Evolutionary conservation across 2,329 filamentous ascomycete species (phyloP).

Genomic region (Hymenoscyphus occultus): DNA sequence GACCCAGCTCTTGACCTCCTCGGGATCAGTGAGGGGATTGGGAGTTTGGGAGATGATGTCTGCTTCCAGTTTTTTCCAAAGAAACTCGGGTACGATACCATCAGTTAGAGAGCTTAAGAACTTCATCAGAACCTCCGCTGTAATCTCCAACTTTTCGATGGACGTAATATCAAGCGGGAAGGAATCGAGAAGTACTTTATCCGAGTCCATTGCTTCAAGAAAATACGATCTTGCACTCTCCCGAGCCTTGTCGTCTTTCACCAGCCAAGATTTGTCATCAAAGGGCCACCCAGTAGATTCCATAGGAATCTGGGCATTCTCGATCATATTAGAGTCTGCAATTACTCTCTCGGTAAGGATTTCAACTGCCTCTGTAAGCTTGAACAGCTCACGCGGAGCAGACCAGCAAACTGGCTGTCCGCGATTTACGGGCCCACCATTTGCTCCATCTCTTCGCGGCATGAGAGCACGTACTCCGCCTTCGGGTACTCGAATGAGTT

Average conservation of each 20-base stretch:
- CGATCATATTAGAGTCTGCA: slow-evolving; percentile 62
- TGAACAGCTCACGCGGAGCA: slow-evolving; percentile 84
- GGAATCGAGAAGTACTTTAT: slow-evolving; percentile 56
- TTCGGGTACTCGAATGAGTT: slow-evolving; percentile 82
- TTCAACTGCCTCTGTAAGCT: slow-evolving; percentile 77
- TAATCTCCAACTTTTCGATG: slow-evolving; percentile 68
- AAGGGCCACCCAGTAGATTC: slow-evolving; percentile 60
- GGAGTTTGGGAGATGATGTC: slow-evolving; percentile 46
- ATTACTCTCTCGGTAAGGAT: slow-evolving; percentile 53
- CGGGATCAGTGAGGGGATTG: slow-evolving; percentile 43
- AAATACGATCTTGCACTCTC: slow-evolving; percentile 38
- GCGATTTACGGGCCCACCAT: slow-evolving; percentile 37
- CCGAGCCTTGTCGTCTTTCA: slow-evolving; percentile 38
- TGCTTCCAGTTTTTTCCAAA: slow-evolving; percentile 70
- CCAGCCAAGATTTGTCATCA: slow-evolving; percentile 35
- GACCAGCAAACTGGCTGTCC: slow-evolving; percentile 66
- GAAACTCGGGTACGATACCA: slow-evolving; percentile 66
- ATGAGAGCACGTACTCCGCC: slow-evolving; percentile 66
- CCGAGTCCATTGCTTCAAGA: slow-evolving; percentile 70
- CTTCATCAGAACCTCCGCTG: slow-evolving; percentile 67
- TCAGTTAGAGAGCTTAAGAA: slow-evolving; percentile 76
- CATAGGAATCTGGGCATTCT: slow-evolving; percentile 49
- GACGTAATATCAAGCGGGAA: slow-evolving; percentile 63
- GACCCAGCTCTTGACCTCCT: slow-evolving; percentile 58
- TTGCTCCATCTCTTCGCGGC: slow-evolving; percentile 30